Evolutionary conservation across 495 filamentous ascomycete species (phyloP).

Genomic region (Penicillium desertorum): DNA sequence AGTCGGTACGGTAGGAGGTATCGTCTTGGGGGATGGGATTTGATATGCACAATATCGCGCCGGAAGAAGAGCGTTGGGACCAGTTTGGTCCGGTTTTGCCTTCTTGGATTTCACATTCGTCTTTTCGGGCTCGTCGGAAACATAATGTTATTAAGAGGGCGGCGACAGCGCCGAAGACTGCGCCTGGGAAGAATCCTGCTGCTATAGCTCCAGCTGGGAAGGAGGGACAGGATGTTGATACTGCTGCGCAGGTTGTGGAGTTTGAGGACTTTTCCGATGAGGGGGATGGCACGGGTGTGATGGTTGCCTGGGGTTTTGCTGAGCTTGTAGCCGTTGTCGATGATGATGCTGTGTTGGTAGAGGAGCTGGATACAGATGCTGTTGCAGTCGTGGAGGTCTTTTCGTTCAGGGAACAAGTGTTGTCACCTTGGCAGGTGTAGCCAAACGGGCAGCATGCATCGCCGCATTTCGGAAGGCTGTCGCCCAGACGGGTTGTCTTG

Average conservation of each 20-base stretch:
- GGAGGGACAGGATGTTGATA: slow-evolving; percentile 29
- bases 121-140: slow-evolving; percentile 31
- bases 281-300: slow-evolving; percentile 22
- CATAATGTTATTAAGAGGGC: slow-evolving; percentile 46
- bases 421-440: slow-evolving; percentile 60
- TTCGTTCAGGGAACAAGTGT: slow-evolving; percentile 43
- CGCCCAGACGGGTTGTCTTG: slow-evolving; percentile 65
- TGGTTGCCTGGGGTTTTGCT: slow-evolving; percentile 17
- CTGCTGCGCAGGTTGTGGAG: slow-evolving; percentile 15
- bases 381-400: slow-evolving; percentile 32
- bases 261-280: slow-evolving; percentile 23
- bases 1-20: slow-evolving; percentile 56
- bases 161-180: slow-evolving; percentile 52
- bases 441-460: slow-evolving; percentile 73
- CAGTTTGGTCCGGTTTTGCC: slow-evolving; percentile 20
- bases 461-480: slow-evolving; percentile 57
- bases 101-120: slow-evolving; percentile 16
- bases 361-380: slow-evolving; percentile 4
- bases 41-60: slow-evolving; percentile 51
- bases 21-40: slow-evolving; percentile 55
- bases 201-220: slow-evolving; percentile 56
- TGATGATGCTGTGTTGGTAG: slow-evolving; percentile 3
- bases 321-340: slow-evolving; percentile 24
- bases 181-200: slow-evolving; percentile 65
- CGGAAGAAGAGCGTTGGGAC: slow-evolving; percentile 41